Conservation (phyloP, 2,329 filamentous ascomycete genomes). For the Penicillium sp. region DNA sequence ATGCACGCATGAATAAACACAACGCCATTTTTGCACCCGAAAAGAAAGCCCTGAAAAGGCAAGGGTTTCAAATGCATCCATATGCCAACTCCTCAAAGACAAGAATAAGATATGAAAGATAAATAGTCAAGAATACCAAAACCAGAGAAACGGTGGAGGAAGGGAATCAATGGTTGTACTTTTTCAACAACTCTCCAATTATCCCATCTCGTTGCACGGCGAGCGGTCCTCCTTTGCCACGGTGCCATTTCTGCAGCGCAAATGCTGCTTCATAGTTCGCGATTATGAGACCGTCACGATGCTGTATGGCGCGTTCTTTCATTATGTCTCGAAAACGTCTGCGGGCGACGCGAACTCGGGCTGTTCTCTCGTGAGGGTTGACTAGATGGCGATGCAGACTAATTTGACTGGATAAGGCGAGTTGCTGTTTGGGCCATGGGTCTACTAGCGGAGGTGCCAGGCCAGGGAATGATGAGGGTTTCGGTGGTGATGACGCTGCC, state of each 20-base stretch:
- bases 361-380: constrained; percentile 9
- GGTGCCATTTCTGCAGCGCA: constrained; percentile 6
- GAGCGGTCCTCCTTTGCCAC: constrained; percentile 7
- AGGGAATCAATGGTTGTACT: constrained; percentile 1
- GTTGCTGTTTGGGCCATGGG: constrained; percentile 11
- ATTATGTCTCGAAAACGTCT: constrained; percentile 6
- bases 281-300: constrained; percentile 9
- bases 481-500: constrained; percentile 9
- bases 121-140: not conserved
- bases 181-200: constrained; percentile 6
- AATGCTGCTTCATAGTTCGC: constrained; percentile 12
- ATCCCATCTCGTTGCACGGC: constrained; percentile 3
- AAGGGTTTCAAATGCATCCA: not conserved
- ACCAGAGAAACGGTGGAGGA: not conserved
- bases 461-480: constrained; percentile 6
- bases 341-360: constrained; percentile 1
- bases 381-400: constrained; percentile 9
- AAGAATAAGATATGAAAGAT: not conserved
- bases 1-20: too few relatives aligned
- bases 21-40: not conserved
- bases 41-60: not conserved
- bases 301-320: constrained; percentile 11
- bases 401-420: constrained; percentile 7
- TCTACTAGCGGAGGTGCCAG: not conserved
- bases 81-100: not conserved